A percentile compares a stretch with the other conserved stretches of the same genome.
These are phyloP conservation scores for Hermanozyma aechmeae DNA, from an alignment of 805 yeast species.

Conservation along the genomic window DNA sequence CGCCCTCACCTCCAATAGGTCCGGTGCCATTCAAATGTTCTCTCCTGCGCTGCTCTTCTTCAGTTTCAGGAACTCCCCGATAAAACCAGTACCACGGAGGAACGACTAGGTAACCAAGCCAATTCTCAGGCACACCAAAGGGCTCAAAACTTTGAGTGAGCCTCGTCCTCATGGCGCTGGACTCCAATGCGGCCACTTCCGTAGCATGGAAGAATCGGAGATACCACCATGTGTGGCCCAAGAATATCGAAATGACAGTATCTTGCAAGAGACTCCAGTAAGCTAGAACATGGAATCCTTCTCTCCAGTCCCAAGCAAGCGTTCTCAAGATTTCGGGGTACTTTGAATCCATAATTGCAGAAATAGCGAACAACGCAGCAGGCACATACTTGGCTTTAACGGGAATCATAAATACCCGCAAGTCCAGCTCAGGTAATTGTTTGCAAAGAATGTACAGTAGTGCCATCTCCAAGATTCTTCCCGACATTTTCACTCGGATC, in stretches of 20 bases:
- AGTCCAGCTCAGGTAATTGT: slow-evolving; percentile 30
- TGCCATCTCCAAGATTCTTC: slow-evolving; percentile 26
- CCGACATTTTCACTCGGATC: slow-evolving; percentile 12
- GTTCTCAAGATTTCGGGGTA: no score
- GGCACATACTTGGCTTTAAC: slow-evolving; percentile 38
- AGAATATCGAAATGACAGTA: slow-evolving; percentile 7
- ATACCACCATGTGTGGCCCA: slow-evolving; percentile 29
- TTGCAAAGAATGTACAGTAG: slow-evolving; percentile 40
- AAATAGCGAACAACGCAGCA: no score
- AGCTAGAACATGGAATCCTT: no score
- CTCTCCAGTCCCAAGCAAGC: slow-evolving; percentile 5
- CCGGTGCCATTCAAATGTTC: no score
- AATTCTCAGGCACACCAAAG: not conserved
- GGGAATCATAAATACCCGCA: slow-evolving; percentile 32
- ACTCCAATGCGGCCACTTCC: slow-evolving; percentile 7
- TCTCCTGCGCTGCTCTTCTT: no score
- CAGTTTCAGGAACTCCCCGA: no score
- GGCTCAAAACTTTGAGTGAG: not conserved
- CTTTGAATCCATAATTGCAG: slow-evolving; percentile 5
- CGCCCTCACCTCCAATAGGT: no score
- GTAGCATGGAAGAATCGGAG: slow-evolving; percentile 10
- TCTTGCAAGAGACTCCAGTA: no score
- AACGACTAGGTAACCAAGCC: not conserved
- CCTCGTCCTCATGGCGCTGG: no score
- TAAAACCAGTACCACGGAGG: slow-evolving; percentile 3